These are phyloP conservation scores for Termitomyces sp. DNA, from an alignment of 768 basidiomycete genomes.

Conservation along the genomic window DNA sequence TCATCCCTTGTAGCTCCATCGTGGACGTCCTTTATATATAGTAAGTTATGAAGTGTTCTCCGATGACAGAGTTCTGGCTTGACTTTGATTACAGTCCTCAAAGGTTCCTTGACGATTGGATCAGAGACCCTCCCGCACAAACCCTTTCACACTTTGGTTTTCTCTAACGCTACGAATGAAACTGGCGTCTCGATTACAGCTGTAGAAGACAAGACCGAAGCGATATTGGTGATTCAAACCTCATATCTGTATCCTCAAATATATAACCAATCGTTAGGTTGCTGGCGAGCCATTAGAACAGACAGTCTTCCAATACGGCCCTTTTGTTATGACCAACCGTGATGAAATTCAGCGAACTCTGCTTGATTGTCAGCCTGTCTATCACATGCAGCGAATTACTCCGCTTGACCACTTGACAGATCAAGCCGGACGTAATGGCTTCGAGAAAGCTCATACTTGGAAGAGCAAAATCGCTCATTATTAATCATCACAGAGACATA, in stretches of 20 bases:
- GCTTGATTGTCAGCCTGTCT: constrained; percentile 58
- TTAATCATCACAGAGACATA: constrained; percentile 10
- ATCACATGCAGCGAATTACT: too few species aligned
- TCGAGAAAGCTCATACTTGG: constrained; percentile 88
- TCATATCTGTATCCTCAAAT: background rate
- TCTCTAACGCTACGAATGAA: constrained; percentile 54
- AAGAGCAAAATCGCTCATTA: constrained; percentile 69
- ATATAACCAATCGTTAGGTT: constrained; percentile 33
- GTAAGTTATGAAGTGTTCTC: constrained; percentile 33
- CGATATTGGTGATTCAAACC: constrained; percentile 54
- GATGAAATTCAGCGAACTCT: constrained; percentile 82
- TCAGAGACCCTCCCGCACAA: constrained; percentile 36
- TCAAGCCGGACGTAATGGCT: constrained; percentile 75
- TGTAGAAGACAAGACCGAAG: constrained; percentile 56
- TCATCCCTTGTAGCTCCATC: constrained; percentile 46
- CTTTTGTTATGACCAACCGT: constrained; percentile 80
- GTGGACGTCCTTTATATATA: constrained; percentile 89
- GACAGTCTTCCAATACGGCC: constrained; percentile 81
- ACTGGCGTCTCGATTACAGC: constrained; percentile 66
- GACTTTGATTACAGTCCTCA: constrained; percentile 40
- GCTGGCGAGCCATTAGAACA: constrained; percentile 90
- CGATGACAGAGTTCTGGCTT: background rate
- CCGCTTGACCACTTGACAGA: constrained; percentile 34
- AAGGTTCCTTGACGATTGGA: constrained; percentile 64
- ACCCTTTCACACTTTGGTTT: constrained; percentile 77